Base-by-base conservation (phyloP, 108 stramenopile genomes). In the Skeletonema potamos region DNA sequence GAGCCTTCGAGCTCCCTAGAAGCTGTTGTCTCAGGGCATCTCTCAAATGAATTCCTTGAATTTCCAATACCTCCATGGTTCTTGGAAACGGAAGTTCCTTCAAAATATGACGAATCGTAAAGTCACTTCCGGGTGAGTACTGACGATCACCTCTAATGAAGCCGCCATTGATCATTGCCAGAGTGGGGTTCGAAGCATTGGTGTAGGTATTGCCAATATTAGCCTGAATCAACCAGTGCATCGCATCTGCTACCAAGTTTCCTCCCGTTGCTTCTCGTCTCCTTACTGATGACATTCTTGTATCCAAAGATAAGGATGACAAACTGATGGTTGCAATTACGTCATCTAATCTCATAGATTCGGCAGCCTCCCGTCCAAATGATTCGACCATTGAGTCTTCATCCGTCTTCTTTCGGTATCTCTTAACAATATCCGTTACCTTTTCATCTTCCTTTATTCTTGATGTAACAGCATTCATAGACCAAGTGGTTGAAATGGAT, bases 91-190 rank as follows among this genome's bases (percentile, higher is more conserved):
- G 79, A 37, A 81, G 41, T 32, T 81, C 79, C 65, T 68, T 71
- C 55, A 81, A 36, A 13, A 81, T 22, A 27, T 81, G 63, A 0
- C 79, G 70, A 1, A 76, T 58, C 0, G 69, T 81, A 33, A 81
- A 58, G 8, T 46, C 60, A 27, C 63, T 68, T 58, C 79, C 75
- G n/a, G 79, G 63, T 41, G 27, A 36, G 62, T 81, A 81, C 26
- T 71, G 75, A 39, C 63, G 54, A 43, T 81, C 79, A 27, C 75
- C 79, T 58, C 79, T 60, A 18, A 81, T 81, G 39, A 81, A 81
- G 2, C 79, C 79, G 37, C 79, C 79, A 48, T 81, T 81, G 54
- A 81, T 81, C 72, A 81, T 72, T 33, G 79, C 74, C 70, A 79
- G 20, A 54, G 55, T 76, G 27, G 74, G 62, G 18, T 33, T 36